Conservation (phyloP, 352 stramenopile species). For the Phytophthora syringae region DNA sequence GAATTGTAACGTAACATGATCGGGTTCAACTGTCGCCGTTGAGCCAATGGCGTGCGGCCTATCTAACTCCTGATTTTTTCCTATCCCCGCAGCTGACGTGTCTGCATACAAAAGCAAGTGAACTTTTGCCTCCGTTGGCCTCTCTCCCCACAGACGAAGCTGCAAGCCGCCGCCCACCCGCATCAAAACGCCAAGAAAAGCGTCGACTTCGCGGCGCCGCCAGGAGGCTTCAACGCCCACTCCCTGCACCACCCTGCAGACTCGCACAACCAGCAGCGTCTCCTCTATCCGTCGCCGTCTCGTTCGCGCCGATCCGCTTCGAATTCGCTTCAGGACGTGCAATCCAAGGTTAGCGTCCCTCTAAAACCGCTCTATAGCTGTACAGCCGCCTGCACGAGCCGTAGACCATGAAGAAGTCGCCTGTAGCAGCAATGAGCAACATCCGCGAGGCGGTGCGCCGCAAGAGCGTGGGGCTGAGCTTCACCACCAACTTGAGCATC, state of each 20-base stretch:
- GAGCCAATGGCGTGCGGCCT: slow-evolving; percentile 22
- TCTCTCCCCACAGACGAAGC: slow-evolving; percentile 44
- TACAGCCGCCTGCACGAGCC: slow-evolving; percentile 12
- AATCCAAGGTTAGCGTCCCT: not conserved
- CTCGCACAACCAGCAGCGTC: not conserved
- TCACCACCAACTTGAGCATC: slow-evolving; percentile 67
- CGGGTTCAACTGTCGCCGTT: slow-evolving; percentile 3
- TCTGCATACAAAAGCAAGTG: slow-evolving; percentile 20
- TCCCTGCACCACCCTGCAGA: not conserved
- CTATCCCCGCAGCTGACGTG: slow-evolving; percentile 12
- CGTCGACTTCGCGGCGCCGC: slow-evolving; percentile 3
- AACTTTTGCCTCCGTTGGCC: slow-evolving; percentile 6
- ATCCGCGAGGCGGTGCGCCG: slow-evolving; percentile 69
- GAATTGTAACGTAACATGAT: slow-evolving; percentile 3
- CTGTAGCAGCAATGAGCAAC: slow-evolving; percentile 50
- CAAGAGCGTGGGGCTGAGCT: slow-evolving; percentile 71
- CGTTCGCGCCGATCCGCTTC: not conserved
- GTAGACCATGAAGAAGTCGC: slow-evolving; percentile 54
- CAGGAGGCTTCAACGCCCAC: not conserved
- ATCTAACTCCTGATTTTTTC: slow-evolving; percentile 48
- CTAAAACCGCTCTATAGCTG: slow-evolving; percentile 20
- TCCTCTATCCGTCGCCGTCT: not conserved
- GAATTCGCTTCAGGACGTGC: slow-evolving; percentile 18
- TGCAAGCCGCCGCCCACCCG: slow-evolving; percentile 10
- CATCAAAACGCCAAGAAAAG: slow-evolving; percentile 7